These are phyloP conservation scores for Paracorniculantispora psalliotae DNA, from an alignment of 2,329 filamentous ascomycete genomes.

Conservation along the genomic window DNA sequence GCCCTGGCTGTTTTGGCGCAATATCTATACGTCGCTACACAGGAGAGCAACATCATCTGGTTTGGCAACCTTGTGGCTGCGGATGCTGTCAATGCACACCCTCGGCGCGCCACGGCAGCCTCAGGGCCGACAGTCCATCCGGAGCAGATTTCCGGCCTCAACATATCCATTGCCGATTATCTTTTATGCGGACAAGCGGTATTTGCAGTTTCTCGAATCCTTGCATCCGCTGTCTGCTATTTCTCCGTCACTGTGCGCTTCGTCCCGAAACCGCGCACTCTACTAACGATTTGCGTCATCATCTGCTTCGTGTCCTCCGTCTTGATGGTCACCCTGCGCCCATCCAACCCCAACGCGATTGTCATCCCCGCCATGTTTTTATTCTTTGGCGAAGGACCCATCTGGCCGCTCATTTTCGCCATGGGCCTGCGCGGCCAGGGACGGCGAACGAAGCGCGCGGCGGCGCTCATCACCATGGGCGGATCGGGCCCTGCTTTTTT, in stretches of 20 bases:
- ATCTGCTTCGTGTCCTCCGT: conserved; percentile 55
- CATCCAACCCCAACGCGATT: conserved; percentile 43
- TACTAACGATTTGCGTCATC: conserved; percentile 58
- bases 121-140: conserved; percentile 17
- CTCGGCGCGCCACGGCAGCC: conserved; percentile 25
- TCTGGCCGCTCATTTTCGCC: conserved; percentile 78
- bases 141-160: conserved; percentile 39
- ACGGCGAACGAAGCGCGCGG: conserved; percentile 72
- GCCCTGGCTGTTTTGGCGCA: conserved; percentile 70
- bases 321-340: conserved; percentile 41
- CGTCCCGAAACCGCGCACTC: conserved; percentile 62
- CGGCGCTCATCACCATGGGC: conserved; percentile 72
- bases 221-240: conserved; percentile 60
- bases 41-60: conserved; percentile 60
- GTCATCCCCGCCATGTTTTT: conserved; percentile 62
- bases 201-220: conserved; percentile 71
- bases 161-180: conserved; percentile 56
- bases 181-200: conserved; percentile 66
- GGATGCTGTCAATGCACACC: conserved; percentile 23
- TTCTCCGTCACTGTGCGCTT: conserved; percentile 41
- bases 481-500: conserved; percentile 69
- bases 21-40: conserved; percentile 73
- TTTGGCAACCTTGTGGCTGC: conserved; percentile 49
- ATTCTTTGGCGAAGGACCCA: conserved; percentile 76
- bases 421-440: conserved; percentile 76